These are phyloP conservation scores for Lithohypha guttulata DNA, from an alignment of 2,329 filamentous ascomycete genomes.

Conservation along the genomic window DNA sequence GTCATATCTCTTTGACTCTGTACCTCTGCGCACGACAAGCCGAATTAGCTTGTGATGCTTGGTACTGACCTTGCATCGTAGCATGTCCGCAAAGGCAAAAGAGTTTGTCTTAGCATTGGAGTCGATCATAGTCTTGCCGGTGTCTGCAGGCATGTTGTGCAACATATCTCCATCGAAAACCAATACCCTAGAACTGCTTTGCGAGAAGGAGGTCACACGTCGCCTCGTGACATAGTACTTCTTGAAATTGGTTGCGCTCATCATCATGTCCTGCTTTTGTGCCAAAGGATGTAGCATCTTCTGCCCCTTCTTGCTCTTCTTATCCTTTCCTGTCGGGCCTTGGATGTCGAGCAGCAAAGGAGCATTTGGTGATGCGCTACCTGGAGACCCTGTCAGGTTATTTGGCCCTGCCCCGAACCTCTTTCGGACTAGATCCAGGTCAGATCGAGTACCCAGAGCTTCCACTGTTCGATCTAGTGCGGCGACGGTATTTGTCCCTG, in stretches of 20 bases:
- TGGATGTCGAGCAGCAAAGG: slow-evolving; percentile 44
- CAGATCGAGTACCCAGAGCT: slow-evolving; percentile 48
- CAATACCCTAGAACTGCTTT: slow-evolving; percentile 49
- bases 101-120: slow-evolving; percentile 45
- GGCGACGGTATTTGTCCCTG: slow-evolving; percentile 52
- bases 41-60: slow-evolving; percentile 55
- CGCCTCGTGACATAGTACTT: slow-evolving; percentile 55
- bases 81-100: slow-evolving; percentile 53
- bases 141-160: slow-evolving; percentile 50
- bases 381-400: slow-evolving; percentile 46
- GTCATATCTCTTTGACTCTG: slow-evolving; percentile 56
- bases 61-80: slow-evolving; percentile 54
- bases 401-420: slow-evolving; percentile 53
- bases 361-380: slow-evolving; percentile 53
- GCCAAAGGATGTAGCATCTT: slow-evolving; percentile 36
- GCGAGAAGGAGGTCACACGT: slow-evolving; percentile 54
- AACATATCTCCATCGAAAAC: slow-evolving; percentile 56
- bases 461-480: slow-evolving; percentile 55
- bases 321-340: slow-evolving; percentile 21
- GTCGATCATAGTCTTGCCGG: slow-evolving; percentile 41
- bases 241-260: slow-evolving; percentile 42
- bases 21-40: slow-evolving; percentile 49
- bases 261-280: slow-evolving; percentile 36
- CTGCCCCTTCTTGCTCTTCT: slow-evolving; percentile 35
- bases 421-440: slow-evolving; percentile 51